These are phyloP conservation scores for Dipteronia dyeriana DNA, from an alignment of 345 rosid genomes.

Conservation along the genomic window DNA sequence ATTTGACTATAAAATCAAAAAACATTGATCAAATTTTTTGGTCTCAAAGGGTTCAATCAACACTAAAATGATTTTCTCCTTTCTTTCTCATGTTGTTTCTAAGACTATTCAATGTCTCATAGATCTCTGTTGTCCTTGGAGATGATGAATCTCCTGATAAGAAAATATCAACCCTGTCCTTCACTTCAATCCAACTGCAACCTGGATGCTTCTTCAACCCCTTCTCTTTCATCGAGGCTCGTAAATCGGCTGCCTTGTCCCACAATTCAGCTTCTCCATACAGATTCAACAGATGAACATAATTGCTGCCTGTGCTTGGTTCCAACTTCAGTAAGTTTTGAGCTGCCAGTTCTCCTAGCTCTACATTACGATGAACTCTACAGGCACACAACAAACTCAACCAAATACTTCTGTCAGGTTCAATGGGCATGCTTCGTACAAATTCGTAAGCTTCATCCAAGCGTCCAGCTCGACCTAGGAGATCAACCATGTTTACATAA, in stretches of 20 bases:
- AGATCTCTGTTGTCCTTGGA: conserved; percentile 39
- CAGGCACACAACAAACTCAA: conserved; percentile 67
- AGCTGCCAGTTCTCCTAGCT: conserved; percentile 71
- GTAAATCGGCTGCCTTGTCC: conserved; percentile 55
- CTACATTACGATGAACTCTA: conserved; percentile 50
- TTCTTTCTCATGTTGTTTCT: conserved; percentile 43
- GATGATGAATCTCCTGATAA: conserved; percentile 60
- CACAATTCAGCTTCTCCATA: conserved; percentile 66
- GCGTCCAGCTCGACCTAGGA: conserved; percentile 69
- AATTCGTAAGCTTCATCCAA: conserved; percentile 63
- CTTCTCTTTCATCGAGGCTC: conserved; percentile 59
- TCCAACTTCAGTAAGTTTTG: conserved; percentile 51
- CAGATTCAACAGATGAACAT: conserved; percentile 64
- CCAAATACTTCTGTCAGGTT: conserved; percentile 70
- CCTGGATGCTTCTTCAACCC: conserved; percentile 77
- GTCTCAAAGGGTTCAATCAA: too few relatives aligned
- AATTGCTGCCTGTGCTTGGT: conserved; percentile 57
- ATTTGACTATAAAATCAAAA: too few relatives aligned
- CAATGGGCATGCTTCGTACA: conserved; percentile 51
- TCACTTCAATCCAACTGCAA: conserved; percentile 74
- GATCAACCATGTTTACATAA: conserved; percentile 72
- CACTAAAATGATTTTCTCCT: conserved; percentile 14
- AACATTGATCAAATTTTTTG: too few relatives aligned
- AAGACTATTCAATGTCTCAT: conserved; percentile 41
- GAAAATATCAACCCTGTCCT: conserved; percentile 49